phyloP scores from a whole-genome alignment of 805 yeast genomes.

The Ogataea polymorpha region DNA sequence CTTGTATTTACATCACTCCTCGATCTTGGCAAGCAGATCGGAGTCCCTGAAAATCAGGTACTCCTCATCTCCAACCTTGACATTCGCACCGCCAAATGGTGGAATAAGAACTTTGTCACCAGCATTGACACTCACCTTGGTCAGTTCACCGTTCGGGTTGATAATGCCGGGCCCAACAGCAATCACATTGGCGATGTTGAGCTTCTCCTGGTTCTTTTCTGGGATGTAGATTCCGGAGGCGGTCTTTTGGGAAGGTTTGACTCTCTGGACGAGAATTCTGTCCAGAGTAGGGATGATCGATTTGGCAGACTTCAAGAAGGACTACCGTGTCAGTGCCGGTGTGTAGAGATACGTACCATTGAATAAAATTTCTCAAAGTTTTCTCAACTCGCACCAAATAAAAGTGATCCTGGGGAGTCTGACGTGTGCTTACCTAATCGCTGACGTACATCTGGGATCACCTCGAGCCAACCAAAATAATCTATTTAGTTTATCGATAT shows the following conservation, averaged over 20 bases:
- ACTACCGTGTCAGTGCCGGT: constrained; percentile 22
- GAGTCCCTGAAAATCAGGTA: constrained; percentile 74
- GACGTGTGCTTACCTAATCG: constrained; percentile 1
- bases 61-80: constrained; percentile 72
- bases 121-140: constrained; percentile 71
- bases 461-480: constrained; percentile 10
- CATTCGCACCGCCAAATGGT: constrained; percentile 85
- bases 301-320: constrained; percentile 77
- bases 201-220: constrained; percentile 92
- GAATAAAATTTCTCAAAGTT: constrained; percentile 6
- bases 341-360: constrained; percentile 16
- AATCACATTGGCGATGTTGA: constrained; percentile 86
- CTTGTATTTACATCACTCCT: constrained; percentile 35
- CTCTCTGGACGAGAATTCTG: constrained; percentile 95
- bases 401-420: not conserved
- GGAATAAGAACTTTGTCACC: constrained; percentile 97
- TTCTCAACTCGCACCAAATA: not conserved
- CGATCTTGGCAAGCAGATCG: constrained; percentile 92
- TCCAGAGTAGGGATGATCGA: constrained; percentile 89
- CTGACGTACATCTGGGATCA: not conserved
- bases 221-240: constrained; percentile 93
- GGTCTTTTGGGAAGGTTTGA: constrained; percentile 87
- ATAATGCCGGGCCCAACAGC: constrained; percentile 88
- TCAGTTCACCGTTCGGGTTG: constrained; percentile 68
- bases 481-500: constrained; percentile 10